These are phyloP conservation scores for Decorospora gaudefroyi DNA, from an alignment of 2,329 filamentous ascomycete species.

Conservation along the genomic window DNA sequence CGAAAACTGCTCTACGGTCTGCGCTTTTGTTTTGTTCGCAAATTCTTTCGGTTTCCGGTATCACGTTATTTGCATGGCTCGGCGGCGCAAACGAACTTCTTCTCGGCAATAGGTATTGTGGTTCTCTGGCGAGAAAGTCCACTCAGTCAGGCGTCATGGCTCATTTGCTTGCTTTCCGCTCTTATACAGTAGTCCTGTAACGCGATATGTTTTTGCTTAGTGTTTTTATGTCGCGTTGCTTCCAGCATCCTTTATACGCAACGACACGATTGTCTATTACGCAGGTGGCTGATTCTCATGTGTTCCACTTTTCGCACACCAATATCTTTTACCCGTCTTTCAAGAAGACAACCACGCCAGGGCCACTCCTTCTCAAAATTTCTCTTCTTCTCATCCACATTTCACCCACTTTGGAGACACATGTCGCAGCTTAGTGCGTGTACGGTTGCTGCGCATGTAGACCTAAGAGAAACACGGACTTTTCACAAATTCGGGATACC, in stretches of 20 bases:
- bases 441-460: conserved; percentile 1
- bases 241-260: background rate
- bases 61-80: background rate
- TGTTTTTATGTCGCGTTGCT: background rate
- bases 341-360: conserved; percentile 20
- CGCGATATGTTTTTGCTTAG: background rate
- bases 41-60: background rate
- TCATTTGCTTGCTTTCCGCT: background rate
- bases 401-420: background rate
- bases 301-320: background rate
- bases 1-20: too few species aligned
- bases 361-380: conserved; percentile 22
- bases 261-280: background rate
- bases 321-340: conserved; percentile 5
- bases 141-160: too few species aligned
- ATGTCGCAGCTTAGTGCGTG: conserved; percentile 2
- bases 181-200: background rate
- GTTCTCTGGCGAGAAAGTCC: too few species aligned
- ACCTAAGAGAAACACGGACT: background rate
- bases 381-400: conserved; percentile 2
- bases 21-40: too few species aligned
- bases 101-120: background rate
- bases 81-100: background rate
- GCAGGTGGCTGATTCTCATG: background rate
- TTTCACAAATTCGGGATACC: conserved; percentile 11